Evolutionary conservation across 2,329 filamentous ascomycete species (phyloP).

Genomic region (Aspergillus pseudoterreus): DNA sequence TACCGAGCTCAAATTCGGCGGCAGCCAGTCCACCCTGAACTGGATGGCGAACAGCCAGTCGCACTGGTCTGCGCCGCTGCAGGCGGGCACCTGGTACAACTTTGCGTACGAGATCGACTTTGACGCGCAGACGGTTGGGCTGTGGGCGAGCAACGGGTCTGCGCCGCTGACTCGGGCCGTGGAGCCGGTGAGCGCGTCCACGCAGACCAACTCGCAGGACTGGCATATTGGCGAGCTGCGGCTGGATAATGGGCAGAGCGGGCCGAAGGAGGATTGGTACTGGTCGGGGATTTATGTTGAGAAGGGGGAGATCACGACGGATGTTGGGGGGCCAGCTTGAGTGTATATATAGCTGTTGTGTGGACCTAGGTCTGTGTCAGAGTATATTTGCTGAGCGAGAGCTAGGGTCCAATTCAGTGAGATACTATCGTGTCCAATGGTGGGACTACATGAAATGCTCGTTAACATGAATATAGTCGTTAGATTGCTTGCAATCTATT

Average conservation of each 20-base stretch:
- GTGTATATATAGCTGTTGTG: no score
- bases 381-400: no score
- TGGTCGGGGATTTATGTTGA: slow-evolving; percentile 71
- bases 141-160: slow-evolving; percentile 66
- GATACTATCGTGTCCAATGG: no score
- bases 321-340: slow-evolving; percentile 18
- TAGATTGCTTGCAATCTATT: background rate
- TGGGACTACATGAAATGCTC: no score
- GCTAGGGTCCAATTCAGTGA: no score
- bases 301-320: slow-evolving; percentile 47
- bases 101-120: slow-evolving; percentile 73
- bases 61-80: slow-evolving; percentile 61
- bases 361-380: no score
- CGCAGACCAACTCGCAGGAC: slow-evolving; percentile 65
- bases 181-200: slow-evolving; percentile 56
- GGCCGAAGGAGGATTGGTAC: slow-evolving; percentile 62
- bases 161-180: slow-evolving; percentile 57
- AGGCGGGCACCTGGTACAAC: slow-evolving; percentile 68
- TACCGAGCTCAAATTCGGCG: slow-evolving; percentile 70
- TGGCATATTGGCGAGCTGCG: slow-evolving; percentile 71
- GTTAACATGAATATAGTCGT: no score
- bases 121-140: slow-evolving; percentile 55
- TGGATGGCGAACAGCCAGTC: slow-evolving; percentile 61
- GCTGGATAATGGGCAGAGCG: slow-evolving; percentile 55
- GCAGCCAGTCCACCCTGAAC: slow-evolving; percentile 55